Base-by-base conservation (phyloP, 78 protist genomes). In the Dictyostelium discoideum region DNA sequence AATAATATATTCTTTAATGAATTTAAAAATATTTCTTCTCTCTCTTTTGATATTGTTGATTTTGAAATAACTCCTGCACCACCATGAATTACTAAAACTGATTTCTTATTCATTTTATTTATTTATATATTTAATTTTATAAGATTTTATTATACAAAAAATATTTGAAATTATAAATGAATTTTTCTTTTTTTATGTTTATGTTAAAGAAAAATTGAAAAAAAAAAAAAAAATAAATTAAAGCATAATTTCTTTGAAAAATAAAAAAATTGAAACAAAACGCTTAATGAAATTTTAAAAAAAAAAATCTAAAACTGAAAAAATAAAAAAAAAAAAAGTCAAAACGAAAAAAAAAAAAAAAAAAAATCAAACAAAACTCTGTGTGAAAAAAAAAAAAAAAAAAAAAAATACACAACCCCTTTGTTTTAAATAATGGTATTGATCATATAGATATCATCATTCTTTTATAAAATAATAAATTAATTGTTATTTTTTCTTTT, bases 41-140 rank as follows among this genome's bases (percentile, higher is more conserved):
- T 50, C 13, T 92, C 92, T 3, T 40, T 65, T 13, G 93, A 22
- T 18, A 88, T 80, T 8, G n/a, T 29, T 8, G 24, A 26, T 57
- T 39, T 84, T 5, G 39, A 29, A 5, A 96, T 90, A 9, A 83
- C 78, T 9, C 97, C 97, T 24, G 97, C 96, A 8, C 97, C 97
- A 37, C 97, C 97, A 92, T 96, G 97, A 39, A 96, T 95, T 0
- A 78, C 88, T 39, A 93, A 37, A 80, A 84, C 54, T 57, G 87
- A 57, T 73, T 60, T 90, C 16, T 79, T 46, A 11, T 7, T 78
- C 24, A n/a, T 42, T 78, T 40, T 72, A 72, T 72, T 72, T n/a
- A 24, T 42, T 42, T 42, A 5, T 32, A 32, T 32, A 32, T 32
- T 32, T 32, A 32, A 32, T 32, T 32, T 32, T 32, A 32, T 32